Evolutionary conservation across 306 rosid genomes (phyloP).

Genomic region (Vigna hirtella): DNA sequence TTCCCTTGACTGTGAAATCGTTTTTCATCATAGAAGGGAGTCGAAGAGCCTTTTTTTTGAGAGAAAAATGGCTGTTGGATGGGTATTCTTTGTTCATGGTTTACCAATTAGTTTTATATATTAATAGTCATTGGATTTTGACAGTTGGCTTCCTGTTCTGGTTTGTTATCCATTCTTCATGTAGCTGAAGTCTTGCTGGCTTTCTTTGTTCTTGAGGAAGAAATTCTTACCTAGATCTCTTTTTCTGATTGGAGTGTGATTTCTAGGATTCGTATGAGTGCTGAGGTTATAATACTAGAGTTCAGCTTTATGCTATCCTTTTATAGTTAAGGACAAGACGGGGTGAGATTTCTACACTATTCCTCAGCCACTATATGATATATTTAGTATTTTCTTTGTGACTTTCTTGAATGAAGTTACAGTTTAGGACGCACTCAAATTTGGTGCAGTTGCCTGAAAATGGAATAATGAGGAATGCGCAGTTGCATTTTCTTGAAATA

Average conservation of each 20-base stretch:
- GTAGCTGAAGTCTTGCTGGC: neutral
- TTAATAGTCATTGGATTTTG: conserved; percentile 11
- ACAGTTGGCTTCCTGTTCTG: conserved; percentile 6
- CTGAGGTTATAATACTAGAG: conserved; percentile 12
- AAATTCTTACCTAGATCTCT: neutral
- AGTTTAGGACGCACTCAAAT: conserved; percentile 28
- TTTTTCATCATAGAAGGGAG: neutral
- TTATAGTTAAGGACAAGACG: conserved; percentile 11
- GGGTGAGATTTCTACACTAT: conserved; percentile 3
- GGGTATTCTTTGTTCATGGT: conserved; percentile 13
- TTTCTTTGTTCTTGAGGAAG: neutral
- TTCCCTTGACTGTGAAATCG: neutral
- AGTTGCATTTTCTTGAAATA: conserved; percentile 19
- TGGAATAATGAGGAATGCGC: conserved; percentile 22
- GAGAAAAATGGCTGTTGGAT: neutral
- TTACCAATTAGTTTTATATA: conserved; percentile 11
- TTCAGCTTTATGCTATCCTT: conserved; percentile 32
- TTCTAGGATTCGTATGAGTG: conserved; percentile 20
- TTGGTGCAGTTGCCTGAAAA: conserved; percentile 2
- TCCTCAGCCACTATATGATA: neutral
- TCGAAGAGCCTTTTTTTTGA: neutral
- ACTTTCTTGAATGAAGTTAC: conserved; percentile 22
- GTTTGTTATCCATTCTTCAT: conserved; percentile 1
- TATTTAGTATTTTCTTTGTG: conserved; percentile 29
- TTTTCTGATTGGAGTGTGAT: neutral